Base-by-base conservation (phyloP, 2,329 filamentous ascomycete species). In the Xylariaceae sp. region DNA sequence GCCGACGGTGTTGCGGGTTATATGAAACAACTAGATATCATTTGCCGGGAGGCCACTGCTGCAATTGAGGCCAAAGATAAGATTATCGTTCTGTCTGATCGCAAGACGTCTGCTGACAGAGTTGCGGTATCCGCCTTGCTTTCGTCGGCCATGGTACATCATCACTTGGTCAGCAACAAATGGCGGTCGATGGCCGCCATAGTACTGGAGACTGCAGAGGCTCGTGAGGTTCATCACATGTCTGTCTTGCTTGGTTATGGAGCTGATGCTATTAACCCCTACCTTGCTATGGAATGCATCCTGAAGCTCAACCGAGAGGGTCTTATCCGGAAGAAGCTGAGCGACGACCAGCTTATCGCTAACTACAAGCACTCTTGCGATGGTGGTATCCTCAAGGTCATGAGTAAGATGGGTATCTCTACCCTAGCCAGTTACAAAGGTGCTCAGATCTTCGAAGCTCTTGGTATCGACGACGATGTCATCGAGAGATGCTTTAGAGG, bases 401-500 rank as follows among this genome's bases (percentile, higher is more conserved):
- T 97, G 92, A 94, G 88, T 72, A 97, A 97, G 80, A 97, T 97
- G 92, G 92, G 92, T 76, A 97, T 97, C 61, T 96, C 92, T 6
- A 97, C 92, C 30, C 79, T 97, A 43, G 90, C 92, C 67, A 92
- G 88, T 63, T 97, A 97, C 79, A 97, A 97, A 79, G 92, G 92
- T 68, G 92, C 92, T 52, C 92, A 97, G 76, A 97, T 97, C 61
- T 97, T 96, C 64, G 92, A 97, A 71, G 91, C 92, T 46, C 86
- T 97, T 41, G 92, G 92, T 73, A 85, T 96, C 32, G 92, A 96
- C 67, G 92, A 96, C 70, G 80, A 81, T 18, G 92, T 97, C 44
- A 89, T 97, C 49, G 92, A 97, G 70, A 86, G 89, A 63, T 96
- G 92, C 79, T 97, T 97, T 76, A 87, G 86, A 67, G 92, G 92